Percentiles rank a stretch among this genome's conserved stretches.
Conservation (phyloP, 768 basidiomycete species). For the Ramaria sp. region DNA sequence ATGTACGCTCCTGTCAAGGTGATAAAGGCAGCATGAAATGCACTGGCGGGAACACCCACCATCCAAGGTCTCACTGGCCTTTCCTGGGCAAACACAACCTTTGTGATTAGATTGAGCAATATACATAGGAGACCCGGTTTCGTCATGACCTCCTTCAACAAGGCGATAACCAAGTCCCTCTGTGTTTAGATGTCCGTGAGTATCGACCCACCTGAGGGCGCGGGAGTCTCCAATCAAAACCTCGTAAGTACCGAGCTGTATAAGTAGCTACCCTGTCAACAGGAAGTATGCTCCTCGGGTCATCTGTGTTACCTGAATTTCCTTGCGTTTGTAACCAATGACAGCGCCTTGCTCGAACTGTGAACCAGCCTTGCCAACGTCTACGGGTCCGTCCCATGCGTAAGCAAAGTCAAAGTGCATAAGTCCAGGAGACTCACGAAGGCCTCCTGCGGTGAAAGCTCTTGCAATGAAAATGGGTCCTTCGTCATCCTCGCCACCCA, state of each 20-base stretch:
- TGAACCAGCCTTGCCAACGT: conserved; percentile 53
- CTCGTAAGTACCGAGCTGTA: conserved; percentile 52
- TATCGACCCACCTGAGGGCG: conserved; percentile 47
- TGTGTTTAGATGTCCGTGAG: conserved; percentile 35
- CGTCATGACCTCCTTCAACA: conserved; percentile 60
- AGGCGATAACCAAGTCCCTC: conserved; percentile 33
- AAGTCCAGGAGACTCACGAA: conserved; percentile 29
- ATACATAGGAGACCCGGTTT: conserved; percentile 47
- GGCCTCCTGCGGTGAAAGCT: conserved; percentile 43
- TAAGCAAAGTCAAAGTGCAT: not conserved
- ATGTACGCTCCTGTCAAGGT: not conserved
- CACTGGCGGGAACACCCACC: conserved; percentile 22
- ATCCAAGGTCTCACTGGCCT: conserved; percentile 42
- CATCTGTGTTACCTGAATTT: conserved; percentile 37
- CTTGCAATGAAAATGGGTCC: conserved; percentile 48
- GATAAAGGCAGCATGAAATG: not conserved
- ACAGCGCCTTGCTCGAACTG: conserved; percentile 50
- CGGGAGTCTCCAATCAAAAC: conserved; percentile 54
- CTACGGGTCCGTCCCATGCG: conserved; percentile 22
- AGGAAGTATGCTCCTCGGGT: not conserved
- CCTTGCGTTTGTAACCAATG: conserved; percentile 50
- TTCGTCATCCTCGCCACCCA: conserved; percentile 42
- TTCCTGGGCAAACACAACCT: conserved; percentile 49
- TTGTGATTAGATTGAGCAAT: conserved; percentile 48
- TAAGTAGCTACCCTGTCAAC: not conserved